These are phyloP conservation scores for Pichia deserticola DNA, from an alignment of 805 yeast species.

Conservation along the genomic window DNA sequence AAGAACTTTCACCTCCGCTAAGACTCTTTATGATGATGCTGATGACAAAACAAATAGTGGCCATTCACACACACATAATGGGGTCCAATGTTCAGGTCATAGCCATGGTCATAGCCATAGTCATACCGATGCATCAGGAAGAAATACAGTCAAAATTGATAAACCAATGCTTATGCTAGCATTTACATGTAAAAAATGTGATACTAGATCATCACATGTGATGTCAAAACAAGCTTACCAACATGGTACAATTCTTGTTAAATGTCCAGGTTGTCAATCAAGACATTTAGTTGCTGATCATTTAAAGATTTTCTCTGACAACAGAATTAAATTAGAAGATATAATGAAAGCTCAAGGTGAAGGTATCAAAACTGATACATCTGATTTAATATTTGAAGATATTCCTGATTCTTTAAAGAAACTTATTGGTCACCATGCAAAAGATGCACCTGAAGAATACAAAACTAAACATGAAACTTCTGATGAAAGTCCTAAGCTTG, in stretches of 20 bases:
- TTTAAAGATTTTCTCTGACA: slow-evolving; percentile 74
- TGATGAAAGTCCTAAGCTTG: slow-evolving; percentile 10
- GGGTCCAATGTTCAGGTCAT: slow-evolving; percentile 11
- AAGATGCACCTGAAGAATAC: slow-evolving; percentile 52
- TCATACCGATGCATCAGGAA: neutral
- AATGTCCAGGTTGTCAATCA: slow-evolving; percentile 85
- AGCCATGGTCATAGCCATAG: slow-evolving; percentile 1
- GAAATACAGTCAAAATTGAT: slow-evolving; percentile 41
- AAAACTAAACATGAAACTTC: slow-evolving; percentile 4
- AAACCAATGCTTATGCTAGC: slow-evolving; percentile 81
- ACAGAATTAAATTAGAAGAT: slow-evolving; percentile 70
- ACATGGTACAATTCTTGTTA: slow-evolving; percentile 77
- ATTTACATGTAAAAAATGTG: slow-evolving; percentile 86
- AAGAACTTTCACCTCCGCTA: slow-evolving; percentile 2
- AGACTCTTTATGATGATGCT: neutral
- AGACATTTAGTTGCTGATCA: slow-evolving; percentile 91
- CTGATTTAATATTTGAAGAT: slow-evolving; percentile 65
- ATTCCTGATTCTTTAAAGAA: slow-evolving; percentile 49
- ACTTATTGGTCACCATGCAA: slow-evolving; percentile 58
- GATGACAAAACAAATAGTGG: neutral
- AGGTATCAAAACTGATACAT: slow-evolving; percentile 51
- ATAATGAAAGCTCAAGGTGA: slow-evolving; percentile 73
- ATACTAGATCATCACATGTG: slow-evolving; percentile 77
- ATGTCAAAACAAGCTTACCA: slow-evolving; percentile 90
- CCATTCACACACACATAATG: slow-evolving; percentile 10